Evolutionary conservation across 257 asterid species (phyloP), one percentile per base, ranked within the genome.

Genomic region (Thymus quinquecostatus): DNA sequence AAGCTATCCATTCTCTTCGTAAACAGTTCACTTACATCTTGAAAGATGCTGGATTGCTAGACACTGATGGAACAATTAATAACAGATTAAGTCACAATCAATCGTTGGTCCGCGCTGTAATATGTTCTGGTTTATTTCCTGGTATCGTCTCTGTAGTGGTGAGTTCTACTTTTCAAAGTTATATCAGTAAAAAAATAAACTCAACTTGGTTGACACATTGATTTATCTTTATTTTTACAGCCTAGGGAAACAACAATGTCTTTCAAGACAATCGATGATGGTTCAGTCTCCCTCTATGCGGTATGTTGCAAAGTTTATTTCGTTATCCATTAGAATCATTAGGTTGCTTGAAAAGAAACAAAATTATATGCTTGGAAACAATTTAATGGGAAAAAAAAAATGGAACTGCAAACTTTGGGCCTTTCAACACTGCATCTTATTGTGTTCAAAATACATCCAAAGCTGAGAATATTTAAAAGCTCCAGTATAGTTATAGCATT

Each of bases 261-360:
- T 68, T 94, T 94, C 89, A 94, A 94, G 82, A 94, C 99, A 75
- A 91, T 94, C 95, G 99, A 89, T 77, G 99, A 94, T 73, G 99
- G 99, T 47, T 96, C 86, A 70, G 98, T 94, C 77, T 78, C 86
- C 67, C 97, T 94, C 13, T 94, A 91, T 78, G 95, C 96, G 86
- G 99, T 94, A 89, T 76, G 99, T 77, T 72, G 69, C 64, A 41
- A 36, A 54, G 61, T 69, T 70, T 68, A 33, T 64, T 36, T 40
- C 34, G 57, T 69, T 47, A 43, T 57, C 47, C 49, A 70, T 60
- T 64, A 36, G 36, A 48, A 34, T 64, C 54, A 43, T 54, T 43
- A 40, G 29, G 34, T 51, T 63, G 33, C 32, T 61, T 28, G 61
- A n/a, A 65, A 21, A 21, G 21, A 21, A 21, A 21, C 21, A 21